Conservation (phyloP, 2,329 filamentous ascomycete genomes). For the Diaporthe sp. region DNA sequence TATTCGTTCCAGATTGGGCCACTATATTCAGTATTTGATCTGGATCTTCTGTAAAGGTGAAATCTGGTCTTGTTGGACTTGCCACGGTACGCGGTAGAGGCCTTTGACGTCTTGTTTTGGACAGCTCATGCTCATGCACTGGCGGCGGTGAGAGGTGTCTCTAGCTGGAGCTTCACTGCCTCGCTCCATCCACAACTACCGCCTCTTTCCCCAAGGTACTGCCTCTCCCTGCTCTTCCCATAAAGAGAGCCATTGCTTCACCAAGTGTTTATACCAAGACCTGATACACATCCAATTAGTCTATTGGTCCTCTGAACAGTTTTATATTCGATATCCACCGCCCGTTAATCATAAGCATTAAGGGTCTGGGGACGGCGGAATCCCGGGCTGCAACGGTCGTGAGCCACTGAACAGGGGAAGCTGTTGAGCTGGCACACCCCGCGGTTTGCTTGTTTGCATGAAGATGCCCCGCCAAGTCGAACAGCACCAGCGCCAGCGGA, state of each 20-base stretch:
- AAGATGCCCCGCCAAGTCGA: conserved; percentile 34
- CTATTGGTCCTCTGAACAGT: conserved; percentile 4
- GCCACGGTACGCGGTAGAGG: neutral
- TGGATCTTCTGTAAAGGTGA: neutral
- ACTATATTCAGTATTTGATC: neutral
- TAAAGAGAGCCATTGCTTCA: neutral
- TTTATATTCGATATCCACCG: conserved; percentile 5
- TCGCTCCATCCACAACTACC: neutral
- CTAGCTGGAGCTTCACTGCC: conserved; percentile 26
- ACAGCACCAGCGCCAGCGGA: conserved; percentile 32
- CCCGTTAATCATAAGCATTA: conserved; percentile 5
- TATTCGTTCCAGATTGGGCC: neutral
- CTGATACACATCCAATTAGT: neutral
- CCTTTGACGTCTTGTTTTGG: neutral
- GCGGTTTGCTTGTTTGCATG: conserved; percentile 26
- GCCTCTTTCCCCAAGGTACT: neutral
- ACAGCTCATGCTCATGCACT: neutral
- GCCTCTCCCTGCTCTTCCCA: neutral
- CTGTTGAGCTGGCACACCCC: conserved; percentile 30
- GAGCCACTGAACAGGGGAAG: neutral
- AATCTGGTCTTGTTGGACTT: neutral
- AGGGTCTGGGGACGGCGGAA: neutral
- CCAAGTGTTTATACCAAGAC: neutral
- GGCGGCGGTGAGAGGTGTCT: conserved; percentile 7
- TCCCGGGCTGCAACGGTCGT: conserved; percentile 2